A percentile compares a stretch with the other conserved stretches of the same genome.
Conservation (phyloP, 116 monocot species). For the Iris pallida region DNA sequence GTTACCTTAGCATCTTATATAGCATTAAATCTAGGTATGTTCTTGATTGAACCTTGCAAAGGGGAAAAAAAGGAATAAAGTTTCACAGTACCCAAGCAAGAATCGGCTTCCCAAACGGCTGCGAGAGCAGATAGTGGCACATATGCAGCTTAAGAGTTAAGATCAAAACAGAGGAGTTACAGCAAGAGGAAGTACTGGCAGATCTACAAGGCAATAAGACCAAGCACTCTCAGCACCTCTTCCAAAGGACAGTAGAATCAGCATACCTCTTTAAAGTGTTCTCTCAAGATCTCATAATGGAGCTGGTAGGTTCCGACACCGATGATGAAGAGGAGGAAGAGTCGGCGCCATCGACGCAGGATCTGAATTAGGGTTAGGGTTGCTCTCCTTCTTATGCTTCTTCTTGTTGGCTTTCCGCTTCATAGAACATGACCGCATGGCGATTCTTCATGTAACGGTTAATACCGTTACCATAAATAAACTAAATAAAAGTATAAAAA, state of each 20-base stretch:
- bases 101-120: slow-evolving; percentile 23
- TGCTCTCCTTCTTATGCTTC: no score
- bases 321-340: no score
- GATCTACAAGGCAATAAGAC: slow-evolving; percentile 33
- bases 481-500: no score
- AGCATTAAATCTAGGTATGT: background rate
- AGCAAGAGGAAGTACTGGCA: slow-evolving; percentile 25
- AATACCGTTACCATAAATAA: no score
- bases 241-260: slow-evolving; percentile 15
- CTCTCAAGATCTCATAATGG: slow-evolving; percentile 25
- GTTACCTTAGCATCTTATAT: background rate
- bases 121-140: slow-evolving; percentile 27
- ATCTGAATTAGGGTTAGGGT: no score
- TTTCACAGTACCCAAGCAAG: slow-evolving; percentile 24
- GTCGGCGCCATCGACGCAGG: no score
- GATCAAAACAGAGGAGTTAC: slow-evolving; percentile 26
- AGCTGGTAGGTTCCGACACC: slow-evolving; percentile 35
- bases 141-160: slow-evolving; percentile 29
- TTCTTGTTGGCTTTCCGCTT: no score
- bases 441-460: no score
- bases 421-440: no score
- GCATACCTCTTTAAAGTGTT: slow-evolving; percentile 38
- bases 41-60: slow-evolving; percentile 18
- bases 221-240: slow-evolving; percentile 31
- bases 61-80: slow-evolving; percentile 10